Evolutionary conservation across 2,329 filamentous ascomycete species (phyloP).

Genomic region (Gremmenia infestans): DNA sequence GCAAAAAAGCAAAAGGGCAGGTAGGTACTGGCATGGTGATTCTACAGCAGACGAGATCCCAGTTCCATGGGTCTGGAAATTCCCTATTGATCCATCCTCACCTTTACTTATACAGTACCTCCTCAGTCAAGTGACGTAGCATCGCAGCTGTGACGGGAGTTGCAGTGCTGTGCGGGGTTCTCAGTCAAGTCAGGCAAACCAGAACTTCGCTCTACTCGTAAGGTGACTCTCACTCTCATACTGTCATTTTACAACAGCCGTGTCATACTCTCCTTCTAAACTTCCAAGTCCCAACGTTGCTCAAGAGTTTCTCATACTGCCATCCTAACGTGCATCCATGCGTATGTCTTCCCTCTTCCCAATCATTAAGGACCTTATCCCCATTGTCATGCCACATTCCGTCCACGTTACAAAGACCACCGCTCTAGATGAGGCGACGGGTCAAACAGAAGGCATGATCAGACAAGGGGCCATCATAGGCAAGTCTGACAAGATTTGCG

Average conservation of each 20-base stretch:
- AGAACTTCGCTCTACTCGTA: no score
- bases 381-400: conserved; percentile 53
- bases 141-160: no score
- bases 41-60: no score
- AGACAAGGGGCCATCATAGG: conserved; percentile 55
- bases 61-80: no score
- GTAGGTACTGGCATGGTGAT: no score
- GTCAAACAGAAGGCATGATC: conserved; percentile 45
- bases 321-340: background rate
- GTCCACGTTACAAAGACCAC: conserved; percentile 51
- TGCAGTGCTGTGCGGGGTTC: no score
- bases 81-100: no score
- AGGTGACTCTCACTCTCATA: no score
- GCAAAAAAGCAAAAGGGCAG: no score
- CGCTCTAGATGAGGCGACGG: conserved; percentile 41
- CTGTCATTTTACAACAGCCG: background rate
- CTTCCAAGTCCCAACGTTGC: background rate
- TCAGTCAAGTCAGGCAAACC: no score
- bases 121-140: no score
- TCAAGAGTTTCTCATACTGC: background rate
- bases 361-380: conserved; percentile 52
- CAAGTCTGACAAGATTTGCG: conserved; percentile 61
- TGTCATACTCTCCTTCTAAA: background rate
- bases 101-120: no score
- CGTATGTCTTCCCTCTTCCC: conserved; percentile 50